Evolutionary conservation across 1,284 basidiomycete species (phyloP), one percentile per base, ranked within the genome.

Genomic region (Rhizoctonia solani): DNA sequence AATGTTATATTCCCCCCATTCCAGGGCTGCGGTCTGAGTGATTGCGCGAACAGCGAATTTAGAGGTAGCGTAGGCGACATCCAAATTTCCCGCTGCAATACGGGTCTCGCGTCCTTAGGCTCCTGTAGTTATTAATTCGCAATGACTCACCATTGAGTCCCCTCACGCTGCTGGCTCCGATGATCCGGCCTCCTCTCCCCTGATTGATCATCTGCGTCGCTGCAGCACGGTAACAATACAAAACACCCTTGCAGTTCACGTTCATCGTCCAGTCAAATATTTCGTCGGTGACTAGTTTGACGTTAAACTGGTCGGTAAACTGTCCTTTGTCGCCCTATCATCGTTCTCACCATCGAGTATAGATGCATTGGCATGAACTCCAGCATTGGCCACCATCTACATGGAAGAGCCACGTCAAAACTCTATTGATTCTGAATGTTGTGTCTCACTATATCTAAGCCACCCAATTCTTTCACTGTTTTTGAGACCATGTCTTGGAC

Each of bases 201-300:
- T 79, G 78, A 55, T 68, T 68, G 52, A 78, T 73, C 77, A 79
- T 77, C 39, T 76, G 75, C 3, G 54, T 49, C 13, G 76, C 78
- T 3, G 77, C 78, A n/a, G 77, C 74, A 69, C 78, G 78, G 54
- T 79, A 79, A 66, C 77, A 79, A 23, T 78, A 70, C 55, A 79
- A 74, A 0, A 75, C 73, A 29, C 79, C 78, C 39, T 73, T 73
- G 34, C 75, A 73, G 46, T 79, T 79, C 39, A 79, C 74, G 3
- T 72, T 68, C 16, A 76, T 46, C 1, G 76, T 67, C 27, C 70
- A 25, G 23, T 63, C 58, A 39, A 63, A 63, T n/a, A 16, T 8
- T 25, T 63, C 58, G 3, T 52, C 47, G 19, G 58, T 25, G 3
- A 52, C 58, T 63, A 39, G 37, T 39, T 39, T 8, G 23, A n/a